Conservation (phyloP, 805 yeast species). For the Hanseniaspora guilliermondii region DNA sequence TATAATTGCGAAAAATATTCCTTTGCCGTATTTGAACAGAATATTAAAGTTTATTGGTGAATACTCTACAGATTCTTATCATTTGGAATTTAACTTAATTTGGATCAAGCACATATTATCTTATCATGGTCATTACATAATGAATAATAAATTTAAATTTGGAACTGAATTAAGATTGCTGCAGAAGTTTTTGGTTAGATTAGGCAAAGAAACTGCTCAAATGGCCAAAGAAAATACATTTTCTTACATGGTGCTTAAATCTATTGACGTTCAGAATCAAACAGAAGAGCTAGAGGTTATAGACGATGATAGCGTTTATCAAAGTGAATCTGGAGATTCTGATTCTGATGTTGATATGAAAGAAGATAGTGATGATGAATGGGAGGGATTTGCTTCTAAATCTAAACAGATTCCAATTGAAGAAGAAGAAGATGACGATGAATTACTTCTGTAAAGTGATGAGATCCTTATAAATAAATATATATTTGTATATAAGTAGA, state of each 20-base stretch:
- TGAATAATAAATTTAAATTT: slow-evolving; percentile 48
- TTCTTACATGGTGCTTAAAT: slow-evolving; percentile 40
- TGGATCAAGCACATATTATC: slow-evolving; percentile 68
- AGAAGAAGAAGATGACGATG: slow-evolving; percentile 22
- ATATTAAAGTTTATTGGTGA: slow-evolving; percentile 59
- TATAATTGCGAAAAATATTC: slow-evolving; percentile 56
- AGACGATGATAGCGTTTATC: slow-evolving; percentile 20
- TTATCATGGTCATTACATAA: slow-evolving; percentile 66
- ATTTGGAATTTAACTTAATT: slow-evolving; percentile 66
- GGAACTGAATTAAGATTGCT: slow-evolving; percentile 53
- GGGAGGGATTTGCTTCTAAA: slow-evolving; percentile 26
- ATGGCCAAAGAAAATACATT: slow-evolving; percentile 44
- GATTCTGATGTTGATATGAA: slow-evolving; percentile 24
- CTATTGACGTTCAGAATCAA: slow-evolving; percentile 23
- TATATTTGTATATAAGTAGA: neutral
- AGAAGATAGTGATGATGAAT: slow-evolving; percentile 31
- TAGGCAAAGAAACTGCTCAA: slow-evolving; percentile 59
- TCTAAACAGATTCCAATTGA: slow-evolving; percentile 20
- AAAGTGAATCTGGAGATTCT: slow-evolving; percentile 19
- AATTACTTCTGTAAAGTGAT: slow-evolving; percentile 4
- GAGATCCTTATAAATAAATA: too few species aligned
- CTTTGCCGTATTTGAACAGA: slow-evolving; percentile 60
- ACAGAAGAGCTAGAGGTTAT: slow-evolving; percentile 25
- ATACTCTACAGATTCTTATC: slow-evolving; percentile 57
- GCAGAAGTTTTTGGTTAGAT: slow-evolving; percentile 60